Percentiles rank a stretch among this genome's conserved stretches.
Conservation (phyloP, 2,329 filamentous ascomycete genomes). For the Microcera coccophila region DNA sequence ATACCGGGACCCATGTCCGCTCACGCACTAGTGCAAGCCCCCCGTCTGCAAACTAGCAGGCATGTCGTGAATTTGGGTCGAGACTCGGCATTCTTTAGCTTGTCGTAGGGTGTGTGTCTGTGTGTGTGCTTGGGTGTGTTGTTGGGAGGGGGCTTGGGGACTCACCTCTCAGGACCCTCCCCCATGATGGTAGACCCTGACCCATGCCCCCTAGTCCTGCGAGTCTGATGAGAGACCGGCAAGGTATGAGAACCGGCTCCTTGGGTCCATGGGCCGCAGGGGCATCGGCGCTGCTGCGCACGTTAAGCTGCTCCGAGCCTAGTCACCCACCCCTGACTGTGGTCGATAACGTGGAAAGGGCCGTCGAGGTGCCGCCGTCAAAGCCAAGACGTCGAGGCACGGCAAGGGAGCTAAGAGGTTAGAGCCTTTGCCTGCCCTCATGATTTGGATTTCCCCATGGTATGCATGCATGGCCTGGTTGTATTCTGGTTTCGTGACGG, state of each 20-base stretch:
- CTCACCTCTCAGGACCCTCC: no score
- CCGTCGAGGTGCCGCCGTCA: not conserved
- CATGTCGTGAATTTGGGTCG: constrained; percentile 9
- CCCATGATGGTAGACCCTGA: not conserved
- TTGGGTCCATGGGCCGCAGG: constrained; percentile 23
- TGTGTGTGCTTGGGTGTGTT: no score
- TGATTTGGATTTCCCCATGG: not conserved
- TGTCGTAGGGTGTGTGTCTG: no score
- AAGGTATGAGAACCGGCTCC: constrained; percentile 21
- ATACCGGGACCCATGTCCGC: no score
- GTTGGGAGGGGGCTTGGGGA: no score
- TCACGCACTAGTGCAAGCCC: no score
- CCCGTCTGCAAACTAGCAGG: constrained; percentile 4
- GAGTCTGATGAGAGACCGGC: not conserved
- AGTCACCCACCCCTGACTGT: constrained; percentile 6
- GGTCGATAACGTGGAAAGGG: constrained; percentile 6
- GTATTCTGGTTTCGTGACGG: not conserved
- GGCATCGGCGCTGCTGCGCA: constrained; percentile 12
- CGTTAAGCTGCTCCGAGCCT: constrained; percentile 20
- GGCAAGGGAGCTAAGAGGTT: constrained; percentile 1
- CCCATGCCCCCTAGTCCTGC: not conserved
- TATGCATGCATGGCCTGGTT: not conserved
- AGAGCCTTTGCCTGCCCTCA: not conserved
- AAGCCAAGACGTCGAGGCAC: not conserved
- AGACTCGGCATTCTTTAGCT: constrained; percentile 8